A percentile compares a stretch with the other conserved stretches of the same genome.
These are phyloP conservation scores for Cercospora beticola DNA, from an alignment of 2,329 filamentous ascomycete species.

Conservation along the genomic window DNA sequence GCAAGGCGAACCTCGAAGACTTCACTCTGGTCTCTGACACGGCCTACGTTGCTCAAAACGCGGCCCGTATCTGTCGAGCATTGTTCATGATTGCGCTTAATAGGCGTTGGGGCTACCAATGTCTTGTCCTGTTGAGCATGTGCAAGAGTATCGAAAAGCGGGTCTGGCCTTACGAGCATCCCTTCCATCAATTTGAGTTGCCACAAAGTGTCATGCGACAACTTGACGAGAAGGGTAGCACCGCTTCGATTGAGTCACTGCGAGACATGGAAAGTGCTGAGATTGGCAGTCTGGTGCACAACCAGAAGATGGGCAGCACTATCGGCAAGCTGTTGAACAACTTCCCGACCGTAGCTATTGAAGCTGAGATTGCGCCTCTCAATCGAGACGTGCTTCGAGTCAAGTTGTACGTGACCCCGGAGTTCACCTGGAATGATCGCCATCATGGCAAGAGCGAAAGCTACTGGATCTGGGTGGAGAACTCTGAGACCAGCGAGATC, in stretches of 20 bases:
- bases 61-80: conserved; percentile 88
- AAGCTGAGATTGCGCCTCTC: conserved; percentile 90
- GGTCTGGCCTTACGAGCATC: conserved; percentile 93
- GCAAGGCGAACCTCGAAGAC: conserved; percentile 80
- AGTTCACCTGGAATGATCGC: conserved; percentile 92
- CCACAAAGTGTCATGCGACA: conserved; percentile 79
- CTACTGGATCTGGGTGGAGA: conserved; percentile 99
- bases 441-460: conserved; percentile 93
- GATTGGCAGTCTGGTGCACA: conserved; percentile 88
- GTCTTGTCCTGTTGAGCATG: conserved; percentile 82
- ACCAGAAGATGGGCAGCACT: conserved; percentile 79
- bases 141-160: conserved; percentile 97
- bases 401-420: conserved; percentile 78
- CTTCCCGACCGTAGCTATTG: conserved; percentile 87
- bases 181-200: conserved; percentile 91
- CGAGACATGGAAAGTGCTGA: conserved; percentile 92
- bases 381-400: conserved; percentile 95
- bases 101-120: conserved; percentile 92
- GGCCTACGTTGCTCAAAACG: conserved; percentile 93
- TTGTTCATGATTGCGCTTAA: conserved; percentile 98
- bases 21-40: conserved; percentile 91
- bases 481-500: conserved; percentile 95
- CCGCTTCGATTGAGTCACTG: conserved; percentile 75
- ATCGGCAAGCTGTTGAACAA: conserved; percentile 80
- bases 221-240: conserved; percentile 73